Evolutionary conservation across 2,329 filamentous ascomycete species (phyloP).

Genomic region (Pezicula radicicola): DNA sequence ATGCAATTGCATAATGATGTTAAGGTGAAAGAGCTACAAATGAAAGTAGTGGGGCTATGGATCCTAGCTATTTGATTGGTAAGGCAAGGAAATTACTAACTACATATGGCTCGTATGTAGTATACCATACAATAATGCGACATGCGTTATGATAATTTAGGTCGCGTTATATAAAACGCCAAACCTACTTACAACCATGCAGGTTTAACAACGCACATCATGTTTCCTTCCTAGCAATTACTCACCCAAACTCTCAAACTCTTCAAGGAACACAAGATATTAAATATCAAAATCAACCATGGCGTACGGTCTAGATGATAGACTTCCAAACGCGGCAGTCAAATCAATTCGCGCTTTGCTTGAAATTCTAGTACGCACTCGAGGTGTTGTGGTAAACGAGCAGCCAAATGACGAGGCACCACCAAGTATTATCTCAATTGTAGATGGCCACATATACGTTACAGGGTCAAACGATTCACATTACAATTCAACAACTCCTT

Average conservation of each 20-base stretch:
- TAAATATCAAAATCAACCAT: neutral
- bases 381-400: constrained; percentile 1
- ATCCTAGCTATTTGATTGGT: neutral
- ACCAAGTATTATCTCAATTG: neutral
- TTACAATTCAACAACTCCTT: neutral
- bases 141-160: neutral
- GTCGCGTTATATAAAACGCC: neutral
- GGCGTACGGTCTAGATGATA: neutral
- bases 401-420: neutral
- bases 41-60: neutral
- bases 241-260: neutral
- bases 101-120: neutral
- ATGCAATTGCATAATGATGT: no score
- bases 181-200: neutral
- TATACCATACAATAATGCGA: neutral
- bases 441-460: neutral
- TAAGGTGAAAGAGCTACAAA: neutral
- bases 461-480: neutral
- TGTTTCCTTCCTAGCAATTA: neutral
- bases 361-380: neutral
- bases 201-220: neutral
- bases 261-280: neutral
- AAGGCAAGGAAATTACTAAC: neutral
- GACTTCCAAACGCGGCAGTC: neutral
- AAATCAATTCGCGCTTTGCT: neutral